Base-by-base conservation (phyloP, 371 early-diverging fungal genomes). In the Mucor sp. region DNA sequence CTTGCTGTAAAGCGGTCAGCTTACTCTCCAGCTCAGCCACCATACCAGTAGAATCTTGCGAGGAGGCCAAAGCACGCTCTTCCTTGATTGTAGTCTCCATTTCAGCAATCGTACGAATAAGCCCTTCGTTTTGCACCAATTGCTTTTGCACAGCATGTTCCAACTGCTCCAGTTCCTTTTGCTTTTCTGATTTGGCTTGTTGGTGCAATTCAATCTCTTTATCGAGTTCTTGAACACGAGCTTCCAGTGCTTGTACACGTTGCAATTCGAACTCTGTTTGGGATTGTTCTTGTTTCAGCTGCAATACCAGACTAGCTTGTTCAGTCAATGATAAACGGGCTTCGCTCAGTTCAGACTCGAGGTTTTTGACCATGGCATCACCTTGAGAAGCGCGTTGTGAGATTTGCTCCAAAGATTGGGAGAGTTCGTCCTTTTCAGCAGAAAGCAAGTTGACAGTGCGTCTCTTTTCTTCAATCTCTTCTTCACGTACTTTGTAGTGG, bases 391-490 rank as follows among this genome's bases (percentile, higher is more conserved):
- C 76, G 39, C 66, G 72, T 37, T 71, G 63, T 3, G 69, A 62
- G 3, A 61, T 50, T 23, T 67, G 65, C 27, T 71, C 23, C 12
- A 78, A 35, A 7, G 67, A 66, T 4, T 58, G 35, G 14, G 74
- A 67, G 8, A 78, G 28, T 11, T 66, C 66, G 35, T 75, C 57
- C 41, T 71, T 71, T 53, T 74, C 74, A 23, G 69, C 66, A 35
- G 69, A 65, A 1, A 80, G 39, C n/a, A 71, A 33, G 17, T 63
- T 61, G 6, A 75, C 61, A 0, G 69, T 71, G 4, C 43, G 59
- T 48, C 71, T 57, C 32, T 73, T 73, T 27, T 71, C 74, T 65
- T 76, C 74, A 27, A 76, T 65, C 17, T 74, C 77, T 53, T 71
- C 73, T 64, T 73, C 75, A n/a, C 73, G 74, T 4, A 66, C 28